phyloP scores from a whole-genome alignment of 2,329 filamentous ascomycete species.

The Paecilomyces formosus region DNA sequence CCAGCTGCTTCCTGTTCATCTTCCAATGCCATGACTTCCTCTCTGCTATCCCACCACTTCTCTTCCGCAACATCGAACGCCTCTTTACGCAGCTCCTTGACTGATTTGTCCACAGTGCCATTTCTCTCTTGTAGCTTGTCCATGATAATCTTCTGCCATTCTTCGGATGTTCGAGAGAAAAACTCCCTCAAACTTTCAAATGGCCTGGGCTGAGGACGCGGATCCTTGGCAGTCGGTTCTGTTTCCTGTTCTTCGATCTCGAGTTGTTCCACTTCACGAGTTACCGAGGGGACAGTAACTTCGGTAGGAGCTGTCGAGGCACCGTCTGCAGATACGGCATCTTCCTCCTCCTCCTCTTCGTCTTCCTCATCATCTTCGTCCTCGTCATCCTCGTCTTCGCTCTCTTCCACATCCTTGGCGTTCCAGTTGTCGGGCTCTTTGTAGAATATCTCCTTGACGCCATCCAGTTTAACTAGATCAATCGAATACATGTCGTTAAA shows the following conservation, averaged over 20 bases:
- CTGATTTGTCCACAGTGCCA: slow-evolving; percentile 47
- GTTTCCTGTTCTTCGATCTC: slow-evolving; percentile 31
- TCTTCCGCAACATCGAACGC: slow-evolving; percentile 89
- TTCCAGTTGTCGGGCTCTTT: slow-evolving; percentile 82
- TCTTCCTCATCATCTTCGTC: slow-evolving; percentile 35
- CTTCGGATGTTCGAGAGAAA: slow-evolving; percentile 75
- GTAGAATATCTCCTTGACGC: slow-evolving; percentile 84
- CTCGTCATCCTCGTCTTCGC: slow-evolving; percentile 43
- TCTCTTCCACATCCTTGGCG: slow-evolving; percentile 51
- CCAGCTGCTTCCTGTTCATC: slow-evolving; percentile 94
- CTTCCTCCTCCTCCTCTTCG: slow-evolving; percentile 35
- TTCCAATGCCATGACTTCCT: slow-evolving; percentile 85
- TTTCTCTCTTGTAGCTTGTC: slow-evolving; percentile 64
- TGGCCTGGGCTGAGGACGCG: slow-evolving; percentile 66
- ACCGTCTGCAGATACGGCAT: slow-evolving; percentile 38
- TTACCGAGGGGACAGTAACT: slow-evolving; percentile 26
- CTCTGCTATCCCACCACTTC: slow-evolving; percentile 97
- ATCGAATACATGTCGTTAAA: slow-evolving; percentile 93
- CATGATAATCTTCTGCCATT: slow-evolving; percentile 86
- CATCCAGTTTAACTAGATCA: slow-evolving; percentile 90
- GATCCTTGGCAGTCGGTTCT: slow-evolving; percentile 56
- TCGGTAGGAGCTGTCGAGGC: slow-evolving; percentile 30
- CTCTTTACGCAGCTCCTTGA: slow-evolving; percentile 89
- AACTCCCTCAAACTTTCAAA: slow-evolving; percentile 91
- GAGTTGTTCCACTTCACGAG: slow-evolving; percentile 28